Base-by-base conservation (phyloP, 2,329 filamentous ascomycete species). In the Talaromyces islandicus region DNA sequence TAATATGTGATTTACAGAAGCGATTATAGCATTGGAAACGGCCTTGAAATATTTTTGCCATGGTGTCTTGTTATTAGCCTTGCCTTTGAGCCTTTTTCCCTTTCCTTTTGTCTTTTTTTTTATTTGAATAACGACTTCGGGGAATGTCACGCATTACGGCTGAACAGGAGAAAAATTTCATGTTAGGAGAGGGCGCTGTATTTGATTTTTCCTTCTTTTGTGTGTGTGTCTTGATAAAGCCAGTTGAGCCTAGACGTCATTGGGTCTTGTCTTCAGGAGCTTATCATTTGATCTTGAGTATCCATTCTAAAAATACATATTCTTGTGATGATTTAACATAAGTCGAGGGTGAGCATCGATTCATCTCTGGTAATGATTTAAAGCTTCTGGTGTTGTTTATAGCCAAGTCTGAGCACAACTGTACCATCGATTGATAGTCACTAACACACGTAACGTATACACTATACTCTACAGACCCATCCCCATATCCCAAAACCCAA, bases 401-500 rank as follows among this genome's bases (percentile, higher is more conserved):
- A n/a, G 35, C n/a, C 35, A n/a, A 38, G 6, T n/a, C 17, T 38
- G 17, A 38, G n/a, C n/a, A n/a, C n/a, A n/a, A n/a, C n/a, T n/a
- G n/a, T n/a, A n/a, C 12, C 21, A 46, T 46, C 10, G 12, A 32
- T 11, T 32, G 30, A 32, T 32, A 32, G 9, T 32, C 30, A 27
- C 25, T 27, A 19, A 7, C 11, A 11, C 9, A 46, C 25, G 14
- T 21, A 6, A n/a, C n/a, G n/a, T n/a, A n/a, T n/a, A n/a, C n/a
- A n/a, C n/a, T 1, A 10, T 7, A n/a, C 14, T n/a, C 14, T 52
- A 52, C 24, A 52, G 67, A 21, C 70, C 71, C 51, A 81, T 66
- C 1, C 83, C 85, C 86, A 90, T 90, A 59, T 88, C 83, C 88
- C 88, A 91, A 70, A 91, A 91, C 1, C 82, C 85, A 64, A 84